Percentiles rank a stretch among this genome's conserved stretches.
Conservation (phyloP, 2,329 filamentous ascomycete genomes). For the Coniochaeta hoffmannii region DNA sequence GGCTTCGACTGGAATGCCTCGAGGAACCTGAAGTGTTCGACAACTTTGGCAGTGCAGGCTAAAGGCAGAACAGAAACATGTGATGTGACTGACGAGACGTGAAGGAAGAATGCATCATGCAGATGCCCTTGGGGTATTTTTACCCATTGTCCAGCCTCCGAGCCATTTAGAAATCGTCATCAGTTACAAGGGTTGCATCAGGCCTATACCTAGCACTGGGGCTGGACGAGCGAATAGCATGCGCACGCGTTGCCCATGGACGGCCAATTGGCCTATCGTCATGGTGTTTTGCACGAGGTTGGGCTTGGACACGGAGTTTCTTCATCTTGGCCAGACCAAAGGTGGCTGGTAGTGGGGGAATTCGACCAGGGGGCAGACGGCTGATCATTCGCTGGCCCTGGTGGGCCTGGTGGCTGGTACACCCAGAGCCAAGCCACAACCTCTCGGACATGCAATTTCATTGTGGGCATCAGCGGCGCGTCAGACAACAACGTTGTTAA, state of each 20-base stretch:
- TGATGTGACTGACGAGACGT: not conserved
- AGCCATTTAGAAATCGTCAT: constrained; percentile 1
- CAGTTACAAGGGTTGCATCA: not conserved
- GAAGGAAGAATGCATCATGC: not conserved
- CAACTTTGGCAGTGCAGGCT: not conserved
- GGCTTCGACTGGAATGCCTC: not conserved
- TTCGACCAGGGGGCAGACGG: not conserved
- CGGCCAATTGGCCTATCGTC: not conserved
- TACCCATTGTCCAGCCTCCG: not conserved
- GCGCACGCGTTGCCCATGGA: not conserved
- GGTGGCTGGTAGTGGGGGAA: not conserved
- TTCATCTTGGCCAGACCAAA: not conserved
- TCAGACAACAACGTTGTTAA: too few relatives aligned
- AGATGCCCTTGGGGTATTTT: not conserved
- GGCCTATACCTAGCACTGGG: not conserved
- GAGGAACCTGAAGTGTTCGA: not conserved
- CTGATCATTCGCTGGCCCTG: not conserved
- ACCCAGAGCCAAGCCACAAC: not conserved
- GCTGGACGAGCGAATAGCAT: not conserved
- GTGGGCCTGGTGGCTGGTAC: not conserved
- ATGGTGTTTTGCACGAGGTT: not conserved
- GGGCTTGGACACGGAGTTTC: not conserved
- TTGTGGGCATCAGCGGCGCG: too few relatives aligned
- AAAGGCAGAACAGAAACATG: not conserved
- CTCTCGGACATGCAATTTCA: not conserved